Evolutionary conservation across 345 rosid species (phyloP), one percentile per base, ranked within the genome.

Genomic region (Syzygium aromaticum): DNA sequence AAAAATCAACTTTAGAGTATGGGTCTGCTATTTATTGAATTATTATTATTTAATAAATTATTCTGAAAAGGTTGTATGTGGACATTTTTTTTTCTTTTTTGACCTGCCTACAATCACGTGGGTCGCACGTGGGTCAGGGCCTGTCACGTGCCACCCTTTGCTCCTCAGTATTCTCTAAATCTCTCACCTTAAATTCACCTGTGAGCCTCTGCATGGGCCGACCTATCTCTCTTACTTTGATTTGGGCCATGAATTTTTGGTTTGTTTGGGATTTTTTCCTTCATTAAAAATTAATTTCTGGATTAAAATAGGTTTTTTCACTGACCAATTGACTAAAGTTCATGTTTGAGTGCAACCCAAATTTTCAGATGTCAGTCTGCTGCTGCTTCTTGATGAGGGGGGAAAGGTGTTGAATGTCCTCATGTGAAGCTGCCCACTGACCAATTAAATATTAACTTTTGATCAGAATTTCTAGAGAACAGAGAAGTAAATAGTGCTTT

Each of bases 111-210:
- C 88, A 17, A 19, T 86, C 98, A 93, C 96, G 90, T 94, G 96
- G 96, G 73, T 89, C 89, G 91, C 95, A 93, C 93, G 95, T 90
- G 52, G 57, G 91, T 93, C 96, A 91, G 93, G 92, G 91, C 91
- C 82, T 67, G 92, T 94, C 96, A 92, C 94, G 93, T 93, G 96
- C 95, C 94, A 87, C 85, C 80, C 92, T 92, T 92, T 64, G 89
- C 94, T 95, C 91, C 90, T 40, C 49, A 85, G n/a, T n/a, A n/a
- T n/a, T n/a, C n/a, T n/a, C n/a, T n/a, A 86, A 86, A 90, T 89
- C 25, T 77, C 84, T 51, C 30, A 1, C 84, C 40, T 57, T 87
- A 11, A 78, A 27, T 77, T 38, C 87, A 77, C 87, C 52, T 86
- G 87, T 52, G 87, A 64, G 6, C 40, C 61, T 84, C 61, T 84